Evolutionary conservation across 345 rosid genomes (phyloP).

Genomic region (Boechera divaricarpa): DNA sequence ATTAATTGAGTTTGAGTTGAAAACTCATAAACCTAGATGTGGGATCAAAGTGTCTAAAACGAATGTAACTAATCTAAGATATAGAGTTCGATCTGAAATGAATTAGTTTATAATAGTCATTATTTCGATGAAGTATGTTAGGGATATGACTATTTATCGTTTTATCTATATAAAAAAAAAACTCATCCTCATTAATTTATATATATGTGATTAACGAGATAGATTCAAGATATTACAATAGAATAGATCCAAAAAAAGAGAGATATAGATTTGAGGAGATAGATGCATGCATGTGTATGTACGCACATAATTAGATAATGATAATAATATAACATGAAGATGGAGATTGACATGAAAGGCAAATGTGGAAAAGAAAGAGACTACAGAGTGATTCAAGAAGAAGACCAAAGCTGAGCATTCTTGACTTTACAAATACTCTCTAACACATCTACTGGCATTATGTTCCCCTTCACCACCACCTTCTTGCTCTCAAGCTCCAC

Average conservation of each 20-base stretch:
- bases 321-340: conserved; percentile 34
- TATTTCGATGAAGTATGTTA: neutral
- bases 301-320: conserved; percentile 33
- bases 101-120: neutral
- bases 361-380: conserved; percentile 34
- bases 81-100: neutral
- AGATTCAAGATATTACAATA: conserved; percentile 30
- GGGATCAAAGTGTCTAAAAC: no score
- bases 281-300: conserved; percentile 42
- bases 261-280: conserved; percentile 26
- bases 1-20: no score
- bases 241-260: neutral
- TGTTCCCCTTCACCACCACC: conserved; percentile 86
- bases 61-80: neutral
- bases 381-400: conserved; percentile 14
- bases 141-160: neutral
- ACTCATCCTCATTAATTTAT: neutral
- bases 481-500: conserved; percentile 90
- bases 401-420: conserved; percentile 81
- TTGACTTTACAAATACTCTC: conserved; percentile 82
- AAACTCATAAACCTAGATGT: no score
- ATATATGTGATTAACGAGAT: neutral
- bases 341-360: conserved; percentile 36
- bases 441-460: conserved; percentile 73
- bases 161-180: neutral